A percentile compares a stretch with the other conserved stretches of the same genome.
phyloP scores from a whole-genome alignment of 169 alveolate genomes.

The Plasmodium cynomolgi region DNA sequence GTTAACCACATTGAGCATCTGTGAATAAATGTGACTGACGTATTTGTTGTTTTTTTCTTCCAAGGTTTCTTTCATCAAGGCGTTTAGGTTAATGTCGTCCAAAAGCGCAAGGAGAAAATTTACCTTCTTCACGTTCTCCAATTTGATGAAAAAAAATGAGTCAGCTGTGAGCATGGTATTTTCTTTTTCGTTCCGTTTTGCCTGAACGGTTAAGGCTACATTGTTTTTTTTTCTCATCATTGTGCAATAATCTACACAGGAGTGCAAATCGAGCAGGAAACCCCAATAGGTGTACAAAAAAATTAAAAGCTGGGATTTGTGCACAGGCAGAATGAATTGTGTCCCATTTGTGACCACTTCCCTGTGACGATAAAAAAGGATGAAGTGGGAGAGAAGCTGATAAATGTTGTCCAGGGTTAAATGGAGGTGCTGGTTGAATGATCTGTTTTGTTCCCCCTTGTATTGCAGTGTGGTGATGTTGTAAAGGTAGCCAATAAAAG shows the following conservation, averaged over 20 bases:
- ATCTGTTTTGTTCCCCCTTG: neutral
- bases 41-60: constrained; percentile 13
- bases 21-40: constrained; percentile 10
- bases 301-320: constrained; percentile 58
- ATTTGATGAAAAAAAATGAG: constrained; percentile 29
- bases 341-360: neutral
- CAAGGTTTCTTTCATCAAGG: constrained; percentile 41
- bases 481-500: constrained; percentile 35
- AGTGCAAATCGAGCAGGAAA: constrained; percentile 9
- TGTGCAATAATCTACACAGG: neutral
- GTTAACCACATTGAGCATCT: constrained; percentile 6
- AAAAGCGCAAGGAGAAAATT: neutral
- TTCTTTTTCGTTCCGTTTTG: neutral
- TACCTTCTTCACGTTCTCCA: constrained; percentile 23
- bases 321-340: constrained; percentile 28
- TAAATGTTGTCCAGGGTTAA: constrained; percentile 40
- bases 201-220: neutral
- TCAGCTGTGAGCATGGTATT: neutral
- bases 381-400: constrained; percentile 24
- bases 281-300: constrained; percentile 55
- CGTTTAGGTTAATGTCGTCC: constrained; percentile 13
- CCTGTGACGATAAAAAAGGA: constrained; percentile 28
- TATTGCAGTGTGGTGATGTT: constrained; percentile 5
- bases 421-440: constrained; percentile 4
- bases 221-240: neutral